Percentiles rank a stretch among this genome's conserved stretches.
These are phyloP conservation scores for Margaritispora aquatica DNA, from an alignment of 495 filamentous ascomycete species.

Conservation along the genomic window DNA sequence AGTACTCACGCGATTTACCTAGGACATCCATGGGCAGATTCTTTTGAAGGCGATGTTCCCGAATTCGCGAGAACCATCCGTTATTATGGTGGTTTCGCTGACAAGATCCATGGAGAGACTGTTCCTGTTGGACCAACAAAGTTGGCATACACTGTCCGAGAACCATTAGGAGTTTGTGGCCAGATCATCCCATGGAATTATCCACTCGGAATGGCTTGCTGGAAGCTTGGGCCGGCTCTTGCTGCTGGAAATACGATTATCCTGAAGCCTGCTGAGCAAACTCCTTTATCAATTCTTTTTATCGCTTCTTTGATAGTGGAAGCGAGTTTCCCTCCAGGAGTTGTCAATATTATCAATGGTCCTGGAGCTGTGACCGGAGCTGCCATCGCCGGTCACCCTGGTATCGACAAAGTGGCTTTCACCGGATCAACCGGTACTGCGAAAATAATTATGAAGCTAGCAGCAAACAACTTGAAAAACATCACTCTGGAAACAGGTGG, in stretches of 20 bases:
- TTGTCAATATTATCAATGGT: constrained; percentile 88
- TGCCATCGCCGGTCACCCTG: constrained; percentile 69
- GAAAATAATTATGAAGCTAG: constrained; percentile 89
- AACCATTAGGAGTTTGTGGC: constrained; percentile 86
- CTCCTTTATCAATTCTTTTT: constrained; percentile 80
- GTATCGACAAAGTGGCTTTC: constrained; percentile 90
- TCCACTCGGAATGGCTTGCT: constrained; percentile 85
- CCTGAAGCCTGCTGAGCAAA: constrained; percentile 90
- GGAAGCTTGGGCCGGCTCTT: constrained; percentile 90
- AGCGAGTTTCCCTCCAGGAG: constrained; percentile 89
- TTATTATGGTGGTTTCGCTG: constrained; percentile 89
- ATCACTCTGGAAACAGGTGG: constrained; percentile 93
- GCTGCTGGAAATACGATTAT: constrained; percentile 86
- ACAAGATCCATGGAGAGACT: constrained; percentile 87
- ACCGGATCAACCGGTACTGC: constrained; percentile 85
- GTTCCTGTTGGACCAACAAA: constrained; percentile 76
- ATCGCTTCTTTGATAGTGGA: constrained; percentile 76
- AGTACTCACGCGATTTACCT: no score
- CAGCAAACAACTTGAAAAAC: constrained; percentile 81
- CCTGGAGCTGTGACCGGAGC: constrained; percentile 71
- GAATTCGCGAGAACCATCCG: constrained; percentile 64
- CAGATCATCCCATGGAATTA: constrained; percentile 97
- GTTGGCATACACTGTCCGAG: constrained; percentile 84
- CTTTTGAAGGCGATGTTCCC: constrained; percentile 66
- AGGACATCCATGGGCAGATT: constrained; percentile 61